Base-by-base conservation (phyloP, 495 filamentous ascomycete genomes). In the Neurospora intermedia region DNA sequence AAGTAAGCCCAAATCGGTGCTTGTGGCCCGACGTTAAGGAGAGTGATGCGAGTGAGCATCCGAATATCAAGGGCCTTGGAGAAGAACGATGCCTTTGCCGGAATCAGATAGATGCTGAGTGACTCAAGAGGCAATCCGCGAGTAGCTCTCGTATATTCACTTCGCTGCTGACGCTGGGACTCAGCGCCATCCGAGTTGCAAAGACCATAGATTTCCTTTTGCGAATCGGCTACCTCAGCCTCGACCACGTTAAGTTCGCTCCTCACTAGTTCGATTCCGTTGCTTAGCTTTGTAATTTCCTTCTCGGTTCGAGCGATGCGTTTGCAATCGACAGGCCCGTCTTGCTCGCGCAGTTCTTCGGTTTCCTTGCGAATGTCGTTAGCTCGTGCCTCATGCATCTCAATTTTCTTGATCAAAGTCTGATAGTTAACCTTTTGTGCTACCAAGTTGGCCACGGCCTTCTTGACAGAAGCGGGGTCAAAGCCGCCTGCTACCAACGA, bases 21-120 rank as follows among this genome's bases (percentile, higher is more conserved):
- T 77, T 91, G 89, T 4, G 83, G 76, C 1, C 89, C 89, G 35
- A 89, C 88, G 70, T 89, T 89, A 62, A 91, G 85, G 10, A 91
- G 81, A 1, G 88, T 89, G 20, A 91, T 76, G 42, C 80, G 82
- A 71, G 82, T 84, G 5, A 91, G 82, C 4, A 78, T 74, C 20
- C 78, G 82, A 13, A 91, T 69, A 73, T 91, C 88, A 7, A 90
- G 76, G 6, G 86, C 85, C 39, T 81, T 80, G 6, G 79, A 83
- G 8, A 91, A 69, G 0, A 89, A 81, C 0, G 83, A 84, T 0
- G 88, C 81, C 76, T 84, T 87, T 71, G 88, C 79, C 1, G 89
- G 89, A 39, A 91, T 83, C 59, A 88, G 84, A 74, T 89, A 83
- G 42, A 91, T 82, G 48, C 83, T 80, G 5, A 91, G 80, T 20